Base-by-base conservation (phyloP, 495 filamentous ascomycete genomes). In the Hyaloscypha finlandica region DNA sequence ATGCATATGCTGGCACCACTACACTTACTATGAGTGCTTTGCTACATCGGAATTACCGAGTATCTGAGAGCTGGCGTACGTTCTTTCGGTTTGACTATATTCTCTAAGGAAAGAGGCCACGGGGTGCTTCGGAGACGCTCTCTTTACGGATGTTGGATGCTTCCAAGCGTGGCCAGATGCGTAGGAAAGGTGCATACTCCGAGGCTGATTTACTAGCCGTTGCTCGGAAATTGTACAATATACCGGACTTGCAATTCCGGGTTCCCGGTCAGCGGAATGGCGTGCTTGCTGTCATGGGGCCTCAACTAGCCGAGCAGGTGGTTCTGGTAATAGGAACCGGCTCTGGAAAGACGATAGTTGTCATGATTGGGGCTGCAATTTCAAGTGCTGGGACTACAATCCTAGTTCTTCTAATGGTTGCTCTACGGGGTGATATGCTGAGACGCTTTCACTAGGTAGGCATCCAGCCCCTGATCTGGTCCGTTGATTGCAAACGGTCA, bases 1-100 rank as follows among this genome's bases (percentile, higher is more conserved):
- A 61, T 61, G 19, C 19, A 37, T 39, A 67, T 67, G 11, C 33
- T 52, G 39, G 64, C 2, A 67, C 29, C 9, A 67, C 20, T 3
- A 61, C 51, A 9, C 55, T 65, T 16, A 65, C 32, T 30, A 65
- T 59, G 19, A 65, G 51, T 29, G n/a, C 20, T 30, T 2, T 59
- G 22, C 22, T 65, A 59, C 25, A 65, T 11, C 53, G 55, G 1
- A 37, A 66, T 35, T 60, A 59, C 56, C 20, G 42, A n/a, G 53
- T 22, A 30, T 66, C 25, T 29, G 20, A 59, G 55, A 60, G 39
- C 25, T 66, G 25, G 56, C 25, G 32, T 12, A 52, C 9, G n/a
- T 61, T 66, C 53, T 66, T 66, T 39, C 55, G 55, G 16, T 66
- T 66, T 66, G 25, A 61, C 54, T 25, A 66, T 33, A 66, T 52